Base-by-base conservation (phyloP, 1,139 yeast genomes). In the Sugiyamaella paludigena region DNA sequence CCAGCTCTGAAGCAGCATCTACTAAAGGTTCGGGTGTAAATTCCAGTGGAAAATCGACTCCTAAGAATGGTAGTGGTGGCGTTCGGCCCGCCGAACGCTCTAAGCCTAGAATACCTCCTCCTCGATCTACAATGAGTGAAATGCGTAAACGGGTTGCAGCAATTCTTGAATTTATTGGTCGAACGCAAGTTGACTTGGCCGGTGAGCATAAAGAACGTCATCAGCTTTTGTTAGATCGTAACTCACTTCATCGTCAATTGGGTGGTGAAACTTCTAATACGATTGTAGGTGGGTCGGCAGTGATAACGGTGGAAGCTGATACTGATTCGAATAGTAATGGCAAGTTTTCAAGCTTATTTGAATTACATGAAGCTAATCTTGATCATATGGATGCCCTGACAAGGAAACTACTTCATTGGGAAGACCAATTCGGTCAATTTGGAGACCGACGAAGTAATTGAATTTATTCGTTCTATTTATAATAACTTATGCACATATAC, bases 71-170 rank as follows among this genome's bases (percentile, higher is more conserved):
- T 31, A 9, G 32, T 7, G 32, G 13, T 19, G 39, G 36, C 37
- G 7, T 26, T 39, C 32, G 32, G 2, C 40, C 16, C 4, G 8
- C 12, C 13, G 44, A 45, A 34, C 47, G 49, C 5, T 84, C 89
- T 40, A 85, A 81, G 58, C 96, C 98, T 11, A 77, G 96, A 47
- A 74, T 81, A 48, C 97, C 95, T 7, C 84, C 84, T 51, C 81
- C 83, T 10, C 78, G 87, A 48, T 79, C 87, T 2, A 77, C 89
- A 1, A 69, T 89, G 51, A 78, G 79, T 57, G 98, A 91, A 64
- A 81, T 91, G 82, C 80, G 91, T 48, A 83, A 88, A 62, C 76
- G 98, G 50, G 87, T 89, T 0, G 86, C 91, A 4, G 95, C 96
- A 2, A 89, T 92, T 15, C 72, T 91, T 60, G 98, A 92, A 69